Percentiles rank a stretch among this genome's conserved stretches.
phyloP scores from a whole-genome alignment of 208 protist genomes.

The Crithidia sp. region DNA sequence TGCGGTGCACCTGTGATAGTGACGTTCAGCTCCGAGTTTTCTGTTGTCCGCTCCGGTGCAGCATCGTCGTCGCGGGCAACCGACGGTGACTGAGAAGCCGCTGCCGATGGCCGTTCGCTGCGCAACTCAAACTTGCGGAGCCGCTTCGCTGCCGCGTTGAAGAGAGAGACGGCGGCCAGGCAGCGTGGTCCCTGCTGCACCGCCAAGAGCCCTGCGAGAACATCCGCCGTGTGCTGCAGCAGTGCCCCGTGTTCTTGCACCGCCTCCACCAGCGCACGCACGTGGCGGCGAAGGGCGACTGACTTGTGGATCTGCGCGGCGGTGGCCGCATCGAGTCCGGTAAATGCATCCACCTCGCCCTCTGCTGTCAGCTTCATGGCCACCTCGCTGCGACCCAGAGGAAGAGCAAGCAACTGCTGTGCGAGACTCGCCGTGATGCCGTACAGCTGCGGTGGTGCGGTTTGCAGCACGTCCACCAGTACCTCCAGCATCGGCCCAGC shows the following conservation, averaged over 20 bases:
- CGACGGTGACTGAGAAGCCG: background rate
- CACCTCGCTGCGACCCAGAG: conserved; percentile 48
- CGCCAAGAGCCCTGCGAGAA: conserved; percentile 43
- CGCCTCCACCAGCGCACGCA: conserved; percentile 46
- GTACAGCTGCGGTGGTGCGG: conserved; percentile 60
- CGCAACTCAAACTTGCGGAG: conserved; percentile 46
- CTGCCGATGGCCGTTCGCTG: background rate
- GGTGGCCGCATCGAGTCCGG: conserved; percentile 11
- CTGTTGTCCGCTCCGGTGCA: background rate
- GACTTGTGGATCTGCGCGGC: conserved; percentile 24
- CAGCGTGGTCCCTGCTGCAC: conserved; percentile 48
- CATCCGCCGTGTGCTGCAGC: conserved; percentile 54
- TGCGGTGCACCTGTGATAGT: conserved; percentile 43
- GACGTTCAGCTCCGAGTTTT: conserved; percentile 41
- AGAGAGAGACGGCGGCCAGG: conserved; percentile 50
- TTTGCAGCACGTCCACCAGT: conserved; percentile 57
- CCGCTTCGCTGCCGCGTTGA: conserved; percentile 44
- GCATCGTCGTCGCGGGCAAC: background rate
- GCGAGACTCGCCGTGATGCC: conserved; percentile 57
- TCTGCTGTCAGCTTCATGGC: background rate
- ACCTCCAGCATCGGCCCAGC: conserved; percentile 57
- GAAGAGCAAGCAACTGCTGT: conserved; percentile 53
- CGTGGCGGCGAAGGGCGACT: conserved; percentile 49
- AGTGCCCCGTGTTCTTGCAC: conserved; percentile 47
- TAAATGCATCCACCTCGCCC: background rate